Conservation (phyloP, 345 rosid species). For the Cochlearia excelsa region DNA sequence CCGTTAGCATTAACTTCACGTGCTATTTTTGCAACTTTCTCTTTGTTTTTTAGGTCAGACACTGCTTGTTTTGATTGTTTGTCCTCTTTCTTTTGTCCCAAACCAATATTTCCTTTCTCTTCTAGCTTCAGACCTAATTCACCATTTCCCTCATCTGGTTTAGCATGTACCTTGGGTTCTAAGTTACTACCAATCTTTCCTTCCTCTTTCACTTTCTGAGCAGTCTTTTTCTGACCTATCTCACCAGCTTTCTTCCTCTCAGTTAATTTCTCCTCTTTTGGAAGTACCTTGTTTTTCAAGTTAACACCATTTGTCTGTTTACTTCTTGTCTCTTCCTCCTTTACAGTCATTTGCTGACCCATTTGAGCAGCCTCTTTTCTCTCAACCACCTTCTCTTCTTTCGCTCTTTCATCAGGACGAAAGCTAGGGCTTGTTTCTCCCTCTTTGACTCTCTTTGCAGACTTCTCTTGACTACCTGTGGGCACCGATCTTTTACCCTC, state of each 20-base stretch:
- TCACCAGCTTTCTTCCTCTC: conserved; percentile 11
- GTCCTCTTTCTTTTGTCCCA: too few species aligned
- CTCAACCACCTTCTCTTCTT: conserved; percentile 24
- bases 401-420: conserved; percentile 1
- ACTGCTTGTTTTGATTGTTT: too few species aligned
- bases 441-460: conserved; percentile 16
- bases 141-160: too few species aligned
- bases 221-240: neutral
- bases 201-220: conserved; percentile 9
- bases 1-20: too few species aligned
- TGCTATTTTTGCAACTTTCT: too few species aligned
- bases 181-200: neutral
- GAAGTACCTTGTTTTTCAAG: conserved; percentile 16
- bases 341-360: conserved; percentile 5
- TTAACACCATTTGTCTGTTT: conserved; percentile 5
- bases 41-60: too few species aligned
- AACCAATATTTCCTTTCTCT: too few species aligned
- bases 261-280: conserved; percentile 7
- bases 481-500: conserved; percentile 25
- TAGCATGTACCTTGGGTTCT: too few species aligned
- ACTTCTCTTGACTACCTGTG: conserved; percentile 6
- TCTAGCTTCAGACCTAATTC: too few species aligned
- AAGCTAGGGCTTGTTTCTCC: conserved; percentile 23
- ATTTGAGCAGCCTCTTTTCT: conserved; percentile 23
- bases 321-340: conserved; percentile 21